Percentiles rank a stretch among this genome's conserved stretches.
Conservation (phyloP, 305 asterid genomes). For the Fraxinus latifolia region DNA sequence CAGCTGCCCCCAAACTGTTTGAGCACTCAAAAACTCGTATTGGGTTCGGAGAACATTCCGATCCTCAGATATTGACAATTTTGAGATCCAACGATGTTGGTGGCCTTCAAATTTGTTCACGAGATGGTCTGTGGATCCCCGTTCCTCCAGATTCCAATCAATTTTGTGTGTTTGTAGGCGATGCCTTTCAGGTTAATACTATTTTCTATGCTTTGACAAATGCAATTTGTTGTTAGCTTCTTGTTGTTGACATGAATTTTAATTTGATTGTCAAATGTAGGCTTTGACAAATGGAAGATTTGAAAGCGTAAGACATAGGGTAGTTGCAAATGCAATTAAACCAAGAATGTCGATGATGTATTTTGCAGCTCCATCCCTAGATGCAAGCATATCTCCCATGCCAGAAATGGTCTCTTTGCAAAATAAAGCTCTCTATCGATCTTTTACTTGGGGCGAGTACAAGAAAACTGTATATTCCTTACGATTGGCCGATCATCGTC, state of each 20-base stretch:
- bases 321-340: conserved; percentile 30
- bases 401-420: conserved; percentile 23
- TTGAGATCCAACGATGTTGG: conserved; percentile 60
- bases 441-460: conserved; percentile 69
- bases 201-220: not conserved
- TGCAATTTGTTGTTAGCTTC: not conserved
- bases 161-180: conserved; percentile 57
- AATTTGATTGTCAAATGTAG: not conserved
- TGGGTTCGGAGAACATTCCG: conserved; percentile 74
- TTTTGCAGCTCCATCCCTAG: conserved; percentile 59
- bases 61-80: conserved; percentile 66
- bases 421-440: conserved; percentile 33
- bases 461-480: conserved; percentile 45
- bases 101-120: conserved; percentile 55
- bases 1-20: not conserved
- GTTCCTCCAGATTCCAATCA: conserved; percentile 48
- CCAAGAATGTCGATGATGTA: conserved; percentile 60
- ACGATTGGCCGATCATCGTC: conserved; percentile 48
- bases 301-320: conserved; percentile 61
- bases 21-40: conserved; percentile 29
- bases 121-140: conserved; percentile 48
- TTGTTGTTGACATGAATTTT: not conserved
- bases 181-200: conserved; percentile 46
- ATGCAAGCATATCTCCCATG: conserved; percentile 39
- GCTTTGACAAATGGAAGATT: conserved; percentile 67